A percentile compares a stretch with the other conserved stretches of the same genome.
phyloP scores from a whole-genome alignment of 73 alveolate species.

The Paraurostyla sp. region DNA sequence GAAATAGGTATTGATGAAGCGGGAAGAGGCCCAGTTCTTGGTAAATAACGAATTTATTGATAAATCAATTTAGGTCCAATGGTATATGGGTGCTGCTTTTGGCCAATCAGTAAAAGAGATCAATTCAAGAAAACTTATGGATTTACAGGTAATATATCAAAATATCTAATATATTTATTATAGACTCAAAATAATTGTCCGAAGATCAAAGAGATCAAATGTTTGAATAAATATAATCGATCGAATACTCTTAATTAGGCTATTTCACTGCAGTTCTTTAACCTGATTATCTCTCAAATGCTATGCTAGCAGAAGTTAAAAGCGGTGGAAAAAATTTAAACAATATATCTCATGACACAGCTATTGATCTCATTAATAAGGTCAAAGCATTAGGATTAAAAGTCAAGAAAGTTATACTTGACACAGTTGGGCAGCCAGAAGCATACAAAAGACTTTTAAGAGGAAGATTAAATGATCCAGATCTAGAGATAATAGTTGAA shows the following conservation, averaged over 20 bases:
- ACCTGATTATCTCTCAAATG: conserved; percentile 82
- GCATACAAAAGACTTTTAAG: conserved; percentile 74
- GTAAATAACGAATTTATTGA: too few species aligned
- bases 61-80: too few species aligned
- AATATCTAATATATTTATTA: too few species aligned
- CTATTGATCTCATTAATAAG: conserved; percentile 82
- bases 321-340: conserved; percentile 85
- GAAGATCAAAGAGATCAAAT: conserved; percentile 88
- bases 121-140: conserved; percentile 57
- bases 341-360: conserved; percentile 93
- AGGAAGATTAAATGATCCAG: conserved; percentile 55
- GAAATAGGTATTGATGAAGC: conserved; percentile 98
- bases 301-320: conserved; percentile 76
- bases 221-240: conserved; percentile 72
- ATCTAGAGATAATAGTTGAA: conserved; percentile 86
- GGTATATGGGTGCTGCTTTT: conserved; percentile 94
- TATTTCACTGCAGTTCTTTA: conserved; percentile 78
- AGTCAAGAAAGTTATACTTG: conserved; percentile 84
- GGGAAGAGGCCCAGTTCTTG: conserved; percentile 99
- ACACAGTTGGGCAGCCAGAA: conserved; percentile 98
- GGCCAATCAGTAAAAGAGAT: conserved; percentile 80
- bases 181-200: conserved; percentile 93
- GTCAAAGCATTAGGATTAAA: conserved; percentile 79
- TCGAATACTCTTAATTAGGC: conserved; percentile 66
- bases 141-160: too few species aligned